A percentile compares a stretch with the other conserved stretches of the same genome.
Evolutionary conservation across 108 stramenopile genomes (phyloP).

Genomic region (Stephanodiscus triporus): DNA sequence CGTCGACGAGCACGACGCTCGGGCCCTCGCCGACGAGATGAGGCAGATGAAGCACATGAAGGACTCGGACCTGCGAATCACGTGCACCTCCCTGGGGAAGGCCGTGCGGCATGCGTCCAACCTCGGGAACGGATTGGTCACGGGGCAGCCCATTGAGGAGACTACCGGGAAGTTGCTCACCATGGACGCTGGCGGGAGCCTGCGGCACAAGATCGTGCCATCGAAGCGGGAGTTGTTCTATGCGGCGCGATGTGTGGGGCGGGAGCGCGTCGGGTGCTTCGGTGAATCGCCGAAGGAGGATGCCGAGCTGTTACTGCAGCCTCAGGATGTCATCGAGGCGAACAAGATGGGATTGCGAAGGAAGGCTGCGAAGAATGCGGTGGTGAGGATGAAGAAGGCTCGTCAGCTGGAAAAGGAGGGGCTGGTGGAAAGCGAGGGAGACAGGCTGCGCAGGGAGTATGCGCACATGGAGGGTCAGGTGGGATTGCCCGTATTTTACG

Average conservation of each 20-base stretch:
- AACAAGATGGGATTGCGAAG: conserved; percentile 57
- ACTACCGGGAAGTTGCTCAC: conserved; percentile 59
- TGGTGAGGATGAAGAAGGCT: conserved; percentile 41
- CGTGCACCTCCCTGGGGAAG: conserved; percentile 65
- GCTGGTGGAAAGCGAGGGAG: conserved; percentile 28
- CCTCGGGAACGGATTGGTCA: conserved; percentile 71
- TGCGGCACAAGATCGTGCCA: conserved; percentile 87
- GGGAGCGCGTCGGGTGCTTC: conserved; percentile 80
- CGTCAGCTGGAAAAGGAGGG: conserved; percentile 50
- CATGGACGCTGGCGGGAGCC: conserved; percentile 65
- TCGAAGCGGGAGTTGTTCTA: conserved; percentile 83
- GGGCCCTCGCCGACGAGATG: conserved; percentile 73
- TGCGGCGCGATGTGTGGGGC: conserved; percentile 76
- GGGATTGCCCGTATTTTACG: conserved; percentile 83
- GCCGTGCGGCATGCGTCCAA: conserved; percentile 70
- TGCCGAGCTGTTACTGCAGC: conserved; percentile 53
- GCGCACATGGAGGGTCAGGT: conserved; percentile 80
- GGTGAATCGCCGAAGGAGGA: conserved; percentile 52
- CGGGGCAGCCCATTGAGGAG: conserved; percentile 71
- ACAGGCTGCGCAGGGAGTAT: conserved; percentile 45
- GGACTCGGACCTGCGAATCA: conserved; percentile 68
- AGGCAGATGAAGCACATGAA: conserved; percentile 83
- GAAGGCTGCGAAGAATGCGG: conserved; percentile 33
- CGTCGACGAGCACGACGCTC: conserved; percentile 83
- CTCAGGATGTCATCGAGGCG: conserved; percentile 59